Conservation (phyloP, 2,329 filamentous ascomycete species). For the Pseudogymnoascus sp. region DNA sequence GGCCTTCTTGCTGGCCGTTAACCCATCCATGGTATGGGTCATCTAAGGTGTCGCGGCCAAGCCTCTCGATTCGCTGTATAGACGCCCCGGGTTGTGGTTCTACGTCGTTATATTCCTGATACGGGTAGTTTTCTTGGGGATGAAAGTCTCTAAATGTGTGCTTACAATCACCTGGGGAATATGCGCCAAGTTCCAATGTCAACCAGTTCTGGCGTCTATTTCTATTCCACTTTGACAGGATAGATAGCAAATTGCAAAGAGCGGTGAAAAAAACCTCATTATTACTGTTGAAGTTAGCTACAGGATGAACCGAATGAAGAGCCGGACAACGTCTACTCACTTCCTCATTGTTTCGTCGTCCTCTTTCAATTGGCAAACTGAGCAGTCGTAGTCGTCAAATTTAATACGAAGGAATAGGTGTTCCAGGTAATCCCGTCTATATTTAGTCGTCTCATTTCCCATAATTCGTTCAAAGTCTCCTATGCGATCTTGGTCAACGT, state of each 20-base stretch:
- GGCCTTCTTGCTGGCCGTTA: conserved; percentile 12
- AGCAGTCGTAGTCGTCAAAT: conserved; percentile 15
- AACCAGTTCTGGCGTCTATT: conserved; percentile 13
- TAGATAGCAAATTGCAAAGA: conserved; percentile 10
- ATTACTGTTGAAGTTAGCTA: conserved; percentile 15
- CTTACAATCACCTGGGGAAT: conserved; percentile 17
- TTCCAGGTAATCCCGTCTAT: conserved; percentile 15
- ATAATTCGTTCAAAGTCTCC: background rate
- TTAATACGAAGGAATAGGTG: conserved; percentile 14
- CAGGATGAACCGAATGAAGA: conserved; percentile 10
- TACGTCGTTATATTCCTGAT: conserved; percentile 13
- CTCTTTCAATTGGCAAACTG: conserved; percentile 15
- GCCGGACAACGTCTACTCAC: conserved; percentile 10
- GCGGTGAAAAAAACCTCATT: conserved; percentile 13
- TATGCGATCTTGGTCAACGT: conserved; percentile 15
- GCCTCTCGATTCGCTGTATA: conserved; percentile 11
- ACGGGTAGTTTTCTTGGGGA: conserved; percentile 16
- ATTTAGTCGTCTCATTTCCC: background rate
- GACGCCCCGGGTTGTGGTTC: conserved; percentile 9
- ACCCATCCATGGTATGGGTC: conserved; percentile 17
- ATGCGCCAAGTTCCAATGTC: conserved; percentile 17
- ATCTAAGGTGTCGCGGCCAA: conserved; percentile 14
- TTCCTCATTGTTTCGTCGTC: conserved; percentile 10
- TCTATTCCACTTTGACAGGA: conserved; percentile 14
- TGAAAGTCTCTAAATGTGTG: conserved; percentile 17